Evolutionary conservation across 2,329 filamentous ascomycete genomes (phyloP), one percentile per base, ranked within the genome.

Genomic region (Dothideomycetes sp.): DNA sequence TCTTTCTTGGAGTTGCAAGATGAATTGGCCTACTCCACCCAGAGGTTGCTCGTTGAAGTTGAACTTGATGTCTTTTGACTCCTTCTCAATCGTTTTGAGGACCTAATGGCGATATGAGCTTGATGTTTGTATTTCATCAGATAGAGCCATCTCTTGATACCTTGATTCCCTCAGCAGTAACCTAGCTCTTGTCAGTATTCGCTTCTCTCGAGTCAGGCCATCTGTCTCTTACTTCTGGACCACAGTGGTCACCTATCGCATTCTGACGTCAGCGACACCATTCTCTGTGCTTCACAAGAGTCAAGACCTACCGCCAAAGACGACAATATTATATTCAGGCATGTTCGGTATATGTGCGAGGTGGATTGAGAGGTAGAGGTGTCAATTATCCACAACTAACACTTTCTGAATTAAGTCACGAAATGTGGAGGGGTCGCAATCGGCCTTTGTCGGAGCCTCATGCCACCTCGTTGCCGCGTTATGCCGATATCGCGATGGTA

Each of bases 1-100:
- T 27, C 22, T 36, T 29, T 31, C 24, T 34, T 19, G 32, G 22
- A 22, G 19, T 36, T 44, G 18, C 35, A 32, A 17, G 22, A 12
- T 36, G 18, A 31, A 17, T 22, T n/a, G 19, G 75, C 84, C 69
- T 76, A 94, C 89, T 55, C 91, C 89, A 55, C 91, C 88, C 43
- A 98, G 75, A 42, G 93, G 72, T 59, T 95, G 86, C 41, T 94
- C 78, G 58, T 94, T 76, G 53, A 95, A 81, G 60, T 91, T 86
- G 69, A 96, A 94, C 54, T 81, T 81, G 59, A 82, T 72, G 49
- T 79, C 75, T 41, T 79, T 73, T 57, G 77, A 79, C 51, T 70
- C 66, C 52, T 79, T 73, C 67, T 94, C 83, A 43, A 96, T 69
- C 4, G 81, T 72, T 58, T 81, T 82, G 57, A 96, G 74, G 49